Conservation (phyloP, 441 rosid genomes). For the Viola pubescens region DNA sequence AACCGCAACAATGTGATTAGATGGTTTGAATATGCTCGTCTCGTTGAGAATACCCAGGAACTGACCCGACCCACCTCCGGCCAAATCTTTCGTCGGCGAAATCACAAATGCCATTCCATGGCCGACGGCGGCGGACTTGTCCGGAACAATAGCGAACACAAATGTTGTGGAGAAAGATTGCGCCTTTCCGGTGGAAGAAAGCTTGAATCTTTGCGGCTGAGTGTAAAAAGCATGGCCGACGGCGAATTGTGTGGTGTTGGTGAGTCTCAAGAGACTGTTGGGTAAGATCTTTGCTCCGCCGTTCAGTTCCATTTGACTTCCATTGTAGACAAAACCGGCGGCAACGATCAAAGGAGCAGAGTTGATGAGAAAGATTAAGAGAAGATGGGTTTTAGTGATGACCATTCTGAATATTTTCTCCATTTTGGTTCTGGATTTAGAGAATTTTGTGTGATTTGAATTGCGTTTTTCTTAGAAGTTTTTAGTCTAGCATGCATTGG, state of each 20-base stretch:
- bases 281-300: background rate
- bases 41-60: conserved; percentile 69
- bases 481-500: too few species aligned
- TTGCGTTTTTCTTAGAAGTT: too few species aligned
- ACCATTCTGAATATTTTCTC: too few species aligned
- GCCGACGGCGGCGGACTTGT: conserved; percentile 60
- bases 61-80: conserved; percentile 50
- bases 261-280: conserved; percentile 2
- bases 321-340: too few species aligned
- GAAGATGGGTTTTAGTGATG: too few species aligned
- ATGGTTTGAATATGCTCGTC: conserved; percentile 37
- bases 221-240: conserved; percentile 51
- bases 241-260: background rate
- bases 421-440: too few species aligned
- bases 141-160: conserved; percentile 51
- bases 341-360: too few species aligned
- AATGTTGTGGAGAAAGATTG: conserved; percentile 63
- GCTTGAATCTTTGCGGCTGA: conserved; percentile 46
- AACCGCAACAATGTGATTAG: conserved; percentile 56
- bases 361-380: too few species aligned
- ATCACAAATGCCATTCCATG: conserved; percentile 76
- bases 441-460: too few species aligned
- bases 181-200: conserved; percentile 26
- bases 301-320: background rate
- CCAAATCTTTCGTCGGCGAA: conserved; percentile 32